phyloP scores from a whole-genome alignment of 1,284 basidiomycete species.

The Porodaedalea pini region DNA sequence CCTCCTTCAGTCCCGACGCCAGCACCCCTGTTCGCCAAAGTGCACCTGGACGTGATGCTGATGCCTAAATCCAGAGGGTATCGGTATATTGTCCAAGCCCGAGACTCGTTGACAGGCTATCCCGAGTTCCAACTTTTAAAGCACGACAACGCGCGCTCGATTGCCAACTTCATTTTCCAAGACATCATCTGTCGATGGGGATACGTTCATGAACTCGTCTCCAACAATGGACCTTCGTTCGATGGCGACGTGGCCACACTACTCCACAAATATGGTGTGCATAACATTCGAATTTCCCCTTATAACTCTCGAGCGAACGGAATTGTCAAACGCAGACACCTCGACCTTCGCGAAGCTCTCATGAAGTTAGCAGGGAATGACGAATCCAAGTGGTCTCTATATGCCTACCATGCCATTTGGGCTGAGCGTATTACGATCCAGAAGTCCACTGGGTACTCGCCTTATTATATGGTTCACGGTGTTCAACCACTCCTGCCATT shows the following conservation, averaged over 20 bases:
- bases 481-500: conserved; percentile 25
- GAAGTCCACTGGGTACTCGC: conserved; percentile 26
- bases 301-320: too few species aligned
- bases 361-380: conserved; percentile 17
- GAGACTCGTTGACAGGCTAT: conserved; percentile 25
- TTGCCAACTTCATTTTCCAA: conserved; percentile 29
- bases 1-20: too few species aligned
- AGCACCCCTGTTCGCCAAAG: conserved; percentile 34
- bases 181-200: conserved; percentile 31
- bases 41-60: conserved; percentile 33
- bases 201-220: conserved; percentile 27
- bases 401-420: too few species aligned
- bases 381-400: conserved; percentile 19
- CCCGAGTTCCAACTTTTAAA: conserved; percentile 25
- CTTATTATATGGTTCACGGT: conserved; percentile 24
- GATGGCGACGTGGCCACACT: too few species aligned
- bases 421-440: conserved; percentile 27
- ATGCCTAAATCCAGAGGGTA: conserved; percentile 29
- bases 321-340: conserved; percentile 17
- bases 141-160: conserved; percentile 19
- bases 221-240: conserved; percentile 31
- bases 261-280: too few species aligned
- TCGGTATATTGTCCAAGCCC: conserved; percentile 28
- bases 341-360: conserved; percentile 15
- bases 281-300: too few species aligned